Evolutionary conservation across 768 basidiomycete genomes (phyloP).

Genomic region (Mycena rebaudengoi): DNA sequence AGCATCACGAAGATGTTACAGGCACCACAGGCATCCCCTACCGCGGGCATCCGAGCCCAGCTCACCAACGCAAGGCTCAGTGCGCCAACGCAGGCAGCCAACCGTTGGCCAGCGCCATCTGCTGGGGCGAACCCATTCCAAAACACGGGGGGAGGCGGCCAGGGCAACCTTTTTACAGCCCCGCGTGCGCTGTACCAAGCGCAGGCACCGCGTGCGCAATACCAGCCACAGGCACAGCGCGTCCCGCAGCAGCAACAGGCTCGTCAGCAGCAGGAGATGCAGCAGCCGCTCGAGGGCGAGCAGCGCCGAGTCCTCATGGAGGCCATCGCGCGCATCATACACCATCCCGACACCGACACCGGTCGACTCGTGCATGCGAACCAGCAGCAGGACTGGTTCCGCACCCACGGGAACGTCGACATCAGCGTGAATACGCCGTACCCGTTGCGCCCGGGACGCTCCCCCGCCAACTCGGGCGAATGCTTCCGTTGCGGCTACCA

Average conservation of each 20-base stretch:
- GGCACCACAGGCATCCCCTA: not conserved
- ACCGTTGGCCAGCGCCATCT: not conserved
- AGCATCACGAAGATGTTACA: not conserved
- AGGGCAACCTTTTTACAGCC: not conserved
- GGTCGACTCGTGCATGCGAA: not conserved
- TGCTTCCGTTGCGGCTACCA: slow-evolving; percentile 4
- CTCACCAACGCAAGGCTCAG: slow-evolving; percentile 7
- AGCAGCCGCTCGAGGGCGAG: slow-evolving; percentile 5
- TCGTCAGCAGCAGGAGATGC: not conserved
- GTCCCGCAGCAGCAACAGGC: not conserved
- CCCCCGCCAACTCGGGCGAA: slow-evolving; percentile 10
- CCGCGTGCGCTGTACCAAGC: not conserved
- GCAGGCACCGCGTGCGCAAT: not conserved
- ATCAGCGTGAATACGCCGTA: not conserved
- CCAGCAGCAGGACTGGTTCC: slow-evolving; percentile 8
- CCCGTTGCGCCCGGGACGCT: slow-evolving; percentile 18
- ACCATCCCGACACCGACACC: not conserved
- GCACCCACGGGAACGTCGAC: not conserved
- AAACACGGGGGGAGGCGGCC: not conserved
- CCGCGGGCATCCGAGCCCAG: slow-evolving; percentile 4
- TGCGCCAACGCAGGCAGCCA: not conserved
- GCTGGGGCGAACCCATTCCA: not conserved
- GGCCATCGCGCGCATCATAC: not conserved
- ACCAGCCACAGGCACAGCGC: not conserved
- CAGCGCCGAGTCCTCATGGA: not conserved